Conservation (phyloP, 2,329 filamentous ascomycete species). For the Hymenoscyphus infarciens region DNA sequence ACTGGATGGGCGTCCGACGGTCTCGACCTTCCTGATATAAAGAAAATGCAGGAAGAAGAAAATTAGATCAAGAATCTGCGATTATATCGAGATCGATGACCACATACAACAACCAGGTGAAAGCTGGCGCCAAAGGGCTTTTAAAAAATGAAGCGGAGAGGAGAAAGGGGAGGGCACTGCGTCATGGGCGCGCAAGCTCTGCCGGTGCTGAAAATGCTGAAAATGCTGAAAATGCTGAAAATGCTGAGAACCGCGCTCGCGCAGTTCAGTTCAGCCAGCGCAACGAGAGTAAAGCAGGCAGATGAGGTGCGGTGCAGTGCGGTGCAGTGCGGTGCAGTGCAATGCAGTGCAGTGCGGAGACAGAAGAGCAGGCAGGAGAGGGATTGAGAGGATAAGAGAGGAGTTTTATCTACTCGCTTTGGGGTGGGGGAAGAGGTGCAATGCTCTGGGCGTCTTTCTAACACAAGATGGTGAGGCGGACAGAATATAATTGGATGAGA, state of each 20-base stretch:
- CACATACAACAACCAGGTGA: constrained; percentile 24
- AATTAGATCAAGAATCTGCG: constrained; percentile 16
- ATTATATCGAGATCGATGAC: constrained; percentile 26
- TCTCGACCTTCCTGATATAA: constrained; percentile 20
- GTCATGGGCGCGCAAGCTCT: constrained; percentile 21
- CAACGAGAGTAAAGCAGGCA: constrained; percentile 26
- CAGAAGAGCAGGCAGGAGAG: constrained; percentile 7
- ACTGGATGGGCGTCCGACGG: constrained; percentile 12
- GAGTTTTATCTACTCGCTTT: no score
- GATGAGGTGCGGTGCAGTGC: constrained; percentile 20
- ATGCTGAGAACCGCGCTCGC: constrained; percentile 20
- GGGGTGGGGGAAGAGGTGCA: no score
- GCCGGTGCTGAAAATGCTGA: constrained; percentile 2
- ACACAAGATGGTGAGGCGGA: no score
- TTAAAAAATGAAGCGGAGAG: not conserved
- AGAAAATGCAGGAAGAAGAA: constrained; percentile 26
- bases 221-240: constrained; percentile 11
- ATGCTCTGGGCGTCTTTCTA: no score
- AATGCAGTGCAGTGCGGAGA: constrained; percentile 16
- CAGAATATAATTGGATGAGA: no score
- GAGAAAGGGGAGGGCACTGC: constrained; percentile 4
- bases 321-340: no score
- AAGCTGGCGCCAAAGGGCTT: not conserved
- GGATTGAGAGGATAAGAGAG: no score
- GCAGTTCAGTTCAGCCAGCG: constrained; percentile 16